Evolutionary conservation across 148 eudicot species (phyloP).

Genomic region (Dianthus caryophyllus): DNA sequence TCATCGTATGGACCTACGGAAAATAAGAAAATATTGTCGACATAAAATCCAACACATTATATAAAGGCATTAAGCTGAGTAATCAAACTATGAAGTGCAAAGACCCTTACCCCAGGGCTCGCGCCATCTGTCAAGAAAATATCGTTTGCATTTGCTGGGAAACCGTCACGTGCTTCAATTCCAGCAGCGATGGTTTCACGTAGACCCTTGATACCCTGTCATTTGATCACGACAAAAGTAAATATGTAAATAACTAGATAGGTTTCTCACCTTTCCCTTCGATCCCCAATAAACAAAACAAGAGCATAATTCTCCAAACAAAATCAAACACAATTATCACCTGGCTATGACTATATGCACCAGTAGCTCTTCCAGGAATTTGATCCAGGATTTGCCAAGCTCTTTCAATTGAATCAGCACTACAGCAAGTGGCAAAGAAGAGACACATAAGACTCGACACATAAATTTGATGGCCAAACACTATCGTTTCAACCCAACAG

Average conservation of each 20-base stretch:
- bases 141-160: slow-evolving; percentile 81
- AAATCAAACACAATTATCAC: slow-evolving; percentile 26
- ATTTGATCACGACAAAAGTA: slow-evolving; percentile 14
- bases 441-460: neutral
- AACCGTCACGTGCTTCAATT: slow-evolving; percentile 92
- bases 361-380: slow-evolving; percentile 91
- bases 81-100: neutral
- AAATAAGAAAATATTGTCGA: neutral
- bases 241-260: neutral
- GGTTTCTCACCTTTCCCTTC: neutral
- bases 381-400: slow-evolving; percentile 81
- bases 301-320: neutral
- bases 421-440: slow-evolving; percentile 19
- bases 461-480: too few species aligned
- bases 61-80: neutral
- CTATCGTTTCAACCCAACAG: neutral
- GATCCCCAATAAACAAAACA: neutral
- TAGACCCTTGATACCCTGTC: slow-evolving; percentile 80
- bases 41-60: neutral
- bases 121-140: slow-evolving; percentile 99
- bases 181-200: slow-evolving; percentile 93
- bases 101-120: slow-evolving; percentile 41
- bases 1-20: slow-evolving; percentile 89
- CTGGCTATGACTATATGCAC: slow-evolving; percentile 97
- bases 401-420: slow-evolving; percentile 80